Evolutionary conservation across 2,329 filamentous ascomycete genomes (phyloP).

Genomic region (Neonectria ditissima): DNA sequence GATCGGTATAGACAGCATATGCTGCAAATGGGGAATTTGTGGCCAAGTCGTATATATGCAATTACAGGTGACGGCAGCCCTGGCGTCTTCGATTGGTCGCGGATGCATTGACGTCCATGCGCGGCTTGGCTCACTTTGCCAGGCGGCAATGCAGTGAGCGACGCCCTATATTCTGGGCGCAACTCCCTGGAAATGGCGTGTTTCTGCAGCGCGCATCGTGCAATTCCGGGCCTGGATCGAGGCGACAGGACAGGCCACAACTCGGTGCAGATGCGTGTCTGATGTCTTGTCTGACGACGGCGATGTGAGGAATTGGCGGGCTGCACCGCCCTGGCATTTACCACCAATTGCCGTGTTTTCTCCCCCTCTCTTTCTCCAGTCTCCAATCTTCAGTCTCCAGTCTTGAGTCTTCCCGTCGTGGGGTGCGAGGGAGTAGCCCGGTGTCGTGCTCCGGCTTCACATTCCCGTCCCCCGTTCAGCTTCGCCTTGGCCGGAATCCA

Average conservation of each 20-base stretch:
- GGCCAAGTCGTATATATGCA: background rate
- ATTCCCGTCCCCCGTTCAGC: background rate
- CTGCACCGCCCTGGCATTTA: conserved; percentile 6
- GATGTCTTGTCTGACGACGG: conserved; percentile 13
- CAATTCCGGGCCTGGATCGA: conserved; percentile 22
- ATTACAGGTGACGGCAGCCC: background rate
- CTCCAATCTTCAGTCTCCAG: no score
- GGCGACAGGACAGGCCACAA: conserved; percentile 26
- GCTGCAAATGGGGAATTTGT: background rate
- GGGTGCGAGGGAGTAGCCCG: no score
- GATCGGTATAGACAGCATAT: background rate
- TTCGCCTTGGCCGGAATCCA: background rate
- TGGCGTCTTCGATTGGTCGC: conserved; percentile 9
- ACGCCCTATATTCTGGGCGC: no score
- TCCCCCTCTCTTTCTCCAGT: background rate
- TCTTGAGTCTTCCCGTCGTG: background rate
- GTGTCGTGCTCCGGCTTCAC: background rate
- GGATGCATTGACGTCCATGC: conserved; percentile 11
- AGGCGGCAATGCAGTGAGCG: background rate
- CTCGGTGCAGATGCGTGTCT: conserved; percentile 12
- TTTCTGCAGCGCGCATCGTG: conserved; percentile 29
- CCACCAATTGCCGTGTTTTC: conserved; percentile 6
- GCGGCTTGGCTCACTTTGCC: conserved; percentile 22
- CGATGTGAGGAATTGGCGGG: conserved; percentile 13
- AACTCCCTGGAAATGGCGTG: conserved; percentile 22